Evolutionary conservation across 2,329 filamentous ascomycete genomes (phyloP).

Genomic region (Neonectria faginata): DNA sequence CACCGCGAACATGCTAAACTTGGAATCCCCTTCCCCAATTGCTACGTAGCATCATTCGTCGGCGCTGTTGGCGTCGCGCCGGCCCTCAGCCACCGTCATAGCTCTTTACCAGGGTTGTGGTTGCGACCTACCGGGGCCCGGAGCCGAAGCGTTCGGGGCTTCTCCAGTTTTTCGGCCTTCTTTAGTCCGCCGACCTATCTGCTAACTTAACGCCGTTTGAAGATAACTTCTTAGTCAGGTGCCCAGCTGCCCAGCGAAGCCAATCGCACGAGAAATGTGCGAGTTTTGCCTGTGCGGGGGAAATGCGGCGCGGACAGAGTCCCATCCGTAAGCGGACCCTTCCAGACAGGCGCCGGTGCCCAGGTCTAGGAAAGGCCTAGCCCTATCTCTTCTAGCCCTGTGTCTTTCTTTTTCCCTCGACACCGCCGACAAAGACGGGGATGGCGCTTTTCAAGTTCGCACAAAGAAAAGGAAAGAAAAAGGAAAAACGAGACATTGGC

Average conservation of each 20-base stretch:
- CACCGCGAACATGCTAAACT: background rate
- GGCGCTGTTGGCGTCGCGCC: constrained; percentile 6
- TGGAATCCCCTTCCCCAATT: background rate
- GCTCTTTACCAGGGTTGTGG: background rate
- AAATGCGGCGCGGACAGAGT: constrained; percentile 1
- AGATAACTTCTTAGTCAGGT: background rate
- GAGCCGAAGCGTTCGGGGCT: constrained; percentile 16
- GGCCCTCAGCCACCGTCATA: constrained; percentile 11
- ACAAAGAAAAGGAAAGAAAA: background rate
- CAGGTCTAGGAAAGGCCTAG: background rate
- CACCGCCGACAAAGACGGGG: background rate
- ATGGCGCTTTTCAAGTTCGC: constrained; percentile 4
- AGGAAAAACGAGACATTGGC: background rate
- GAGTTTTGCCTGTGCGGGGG: background rate
- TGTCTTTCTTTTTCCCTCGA: background rate
- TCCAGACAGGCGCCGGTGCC: background rate
- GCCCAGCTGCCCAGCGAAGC: background rate
- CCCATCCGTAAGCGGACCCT: constrained; percentile 1
- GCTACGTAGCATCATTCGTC: constrained; percentile 22
- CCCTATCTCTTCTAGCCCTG: background rate
- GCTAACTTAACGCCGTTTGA: background rate
- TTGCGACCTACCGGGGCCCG: constrained; percentile 5
- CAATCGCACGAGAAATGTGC: background rate
- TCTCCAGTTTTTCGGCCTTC: constrained; percentile 1
- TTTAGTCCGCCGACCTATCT: background rate